Conservation (phyloP, 2,329 filamentous ascomycete genomes). For the Venturia pyrina region DNA sequence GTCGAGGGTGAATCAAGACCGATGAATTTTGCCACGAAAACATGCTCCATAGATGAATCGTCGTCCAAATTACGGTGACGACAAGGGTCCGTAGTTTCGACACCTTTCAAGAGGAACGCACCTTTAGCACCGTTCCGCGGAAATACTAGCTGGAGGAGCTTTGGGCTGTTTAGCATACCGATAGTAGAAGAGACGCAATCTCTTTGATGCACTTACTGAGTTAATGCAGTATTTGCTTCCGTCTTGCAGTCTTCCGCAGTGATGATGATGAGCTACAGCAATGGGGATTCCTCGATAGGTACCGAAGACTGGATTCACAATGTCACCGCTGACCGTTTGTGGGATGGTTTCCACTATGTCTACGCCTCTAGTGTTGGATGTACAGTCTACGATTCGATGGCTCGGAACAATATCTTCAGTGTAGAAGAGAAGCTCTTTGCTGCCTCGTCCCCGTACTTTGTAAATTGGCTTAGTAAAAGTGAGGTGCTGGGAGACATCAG, state of each 20-base stretch:
- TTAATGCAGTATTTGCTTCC: conserved; percentile 10
- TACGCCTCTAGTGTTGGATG: neutral
- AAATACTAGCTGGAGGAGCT: conserved; percentile 8
- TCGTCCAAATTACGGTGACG: neutral
- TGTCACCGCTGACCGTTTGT: neutral
- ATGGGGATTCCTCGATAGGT: conserved; percentile 8
- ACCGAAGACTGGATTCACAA: neutral
- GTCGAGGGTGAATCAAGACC: neutral
- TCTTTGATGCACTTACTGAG: neutral
- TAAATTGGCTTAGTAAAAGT: neutral
- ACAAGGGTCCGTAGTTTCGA: neutral
- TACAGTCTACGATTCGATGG: conserved; percentile 1
- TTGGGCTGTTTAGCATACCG: neutral
- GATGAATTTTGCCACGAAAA: conserved; percentile 7
- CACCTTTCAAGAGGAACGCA: conserved; percentile 7
- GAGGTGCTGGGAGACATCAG: neutral
- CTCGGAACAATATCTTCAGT: neutral
- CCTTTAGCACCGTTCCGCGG: neutral
- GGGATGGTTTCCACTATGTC: neutral
- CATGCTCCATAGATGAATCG: neutral
- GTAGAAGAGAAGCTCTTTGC: conserved; percentile 4
- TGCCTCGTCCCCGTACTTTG: neutral
- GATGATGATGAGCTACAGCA: neutral
- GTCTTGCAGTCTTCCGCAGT: neutral
- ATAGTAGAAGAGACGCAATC: neutral